Percentiles rank a stretch among this genome's conserved stretches.
phyloP scores from a whole-genome alignment of 306 rosid species.

The Prunus mira region DNA sequence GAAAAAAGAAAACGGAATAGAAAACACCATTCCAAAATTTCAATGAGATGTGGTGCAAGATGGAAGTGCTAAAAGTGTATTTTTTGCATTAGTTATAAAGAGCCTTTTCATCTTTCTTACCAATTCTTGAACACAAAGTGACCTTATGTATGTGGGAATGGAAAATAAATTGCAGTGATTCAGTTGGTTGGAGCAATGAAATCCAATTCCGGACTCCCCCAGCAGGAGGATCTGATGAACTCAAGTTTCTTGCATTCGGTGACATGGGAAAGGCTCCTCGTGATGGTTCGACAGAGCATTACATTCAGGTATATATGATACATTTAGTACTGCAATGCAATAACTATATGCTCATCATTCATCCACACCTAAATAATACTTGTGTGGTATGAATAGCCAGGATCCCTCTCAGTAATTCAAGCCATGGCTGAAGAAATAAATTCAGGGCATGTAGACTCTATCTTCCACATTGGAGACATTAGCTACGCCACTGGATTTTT shows the following conservation, averaged over 20 bases:
- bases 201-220: constrained; percentile 69
- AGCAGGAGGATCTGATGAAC: constrained; percentile 64
- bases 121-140: not conserved
- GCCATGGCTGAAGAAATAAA: constrained; percentile 51
- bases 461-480: constrained; percentile 93
- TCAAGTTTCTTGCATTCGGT: constrained; percentile 66
- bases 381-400: constrained; percentile 50
- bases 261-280: constrained; percentile 95
- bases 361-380: too few relatives aligned
- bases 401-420: constrained; percentile 67
- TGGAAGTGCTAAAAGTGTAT: not conserved
- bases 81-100: not conserved
- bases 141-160: too few relatives aligned
- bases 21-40: not conserved
- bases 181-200: constrained; percentile 71
- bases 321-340: not conserved
- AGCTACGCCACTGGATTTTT: constrained; percentile 91
- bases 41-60: not conserved
- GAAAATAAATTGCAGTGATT: constrained; percentile 36
- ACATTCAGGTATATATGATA: constrained; percentile 63
- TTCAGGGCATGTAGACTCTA: constrained; percentile 45
- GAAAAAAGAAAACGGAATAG: not conserved
- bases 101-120: not conserved
- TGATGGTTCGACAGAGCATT: constrained; percentile 72
- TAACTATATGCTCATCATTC: too few relatives aligned